Evolutionary conservation across 1,284 basidiomycete genomes (phyloP), one percentile per base, ranked within the genome.

Genomic region (Rhodotorula sp.): DNA sequence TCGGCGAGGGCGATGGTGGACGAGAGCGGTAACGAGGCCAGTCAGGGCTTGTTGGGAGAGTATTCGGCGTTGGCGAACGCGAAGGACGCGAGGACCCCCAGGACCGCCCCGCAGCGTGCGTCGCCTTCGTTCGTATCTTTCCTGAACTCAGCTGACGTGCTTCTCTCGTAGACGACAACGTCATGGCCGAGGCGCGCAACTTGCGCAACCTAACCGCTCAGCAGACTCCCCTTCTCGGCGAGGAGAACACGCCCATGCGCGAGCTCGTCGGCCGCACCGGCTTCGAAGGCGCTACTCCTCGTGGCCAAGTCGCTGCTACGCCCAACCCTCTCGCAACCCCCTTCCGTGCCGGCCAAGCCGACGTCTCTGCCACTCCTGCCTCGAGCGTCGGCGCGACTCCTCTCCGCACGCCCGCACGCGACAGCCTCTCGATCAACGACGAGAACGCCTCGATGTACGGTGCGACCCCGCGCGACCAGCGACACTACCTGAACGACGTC

Each of bases 271-370:
- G 84, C 34, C 88, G 76, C 4, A 93, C 92, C 10, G 94, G 94
- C 2, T 95, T 92, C 78, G 91, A 92, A 78, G 86, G 92, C 57
- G 93, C 92, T 0, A 95, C 93, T 2, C 94, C 95, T 32, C 87
- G 87, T n/a, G 90, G 91, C 76, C 87, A 88, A 75, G 87, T 90
- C 24, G 86, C 90, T 0, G 92, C 94, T 72, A 98, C 95, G 0
- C 94, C 95, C 9, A 99, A 99, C 82, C 95, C 94, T 6, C 86
- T 99, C 15, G 89, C 91, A 17, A 97, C 94, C 0, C 93, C 93
- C 13, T 77, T 87, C 67, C 86, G 84, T 36, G 81, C 81, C 17
- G 83, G 82, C 39, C 81, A 80, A 6, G 72, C 78, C 61, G 86
- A 86, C 68, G 82, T 85, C 20, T 83, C 86, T 24, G 85, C 85